Evolutionary conservation across 1,139 yeast genomes (phyloP), one percentile per base, ranked within the genome.

Genomic region (Entelexis sorbosivorans): DNA sequence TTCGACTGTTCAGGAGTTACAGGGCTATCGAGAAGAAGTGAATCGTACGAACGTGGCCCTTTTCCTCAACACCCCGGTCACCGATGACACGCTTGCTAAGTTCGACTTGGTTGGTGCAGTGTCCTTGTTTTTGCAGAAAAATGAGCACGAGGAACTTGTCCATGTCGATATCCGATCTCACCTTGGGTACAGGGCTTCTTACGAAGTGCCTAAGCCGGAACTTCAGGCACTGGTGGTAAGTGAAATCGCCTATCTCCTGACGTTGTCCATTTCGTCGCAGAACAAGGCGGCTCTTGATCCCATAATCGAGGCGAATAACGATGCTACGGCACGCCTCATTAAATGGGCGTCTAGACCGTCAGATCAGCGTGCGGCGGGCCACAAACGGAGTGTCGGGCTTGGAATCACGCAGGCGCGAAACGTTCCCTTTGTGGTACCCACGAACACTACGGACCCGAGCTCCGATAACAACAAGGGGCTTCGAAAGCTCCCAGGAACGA

Each of bases 1-100:
- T 64, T 80, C 84, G 16, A 81, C 95, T 0, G 96, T 95, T 1
- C 96, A 89, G 62, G 93, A 82, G 58, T 60, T 71, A 4, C 65
- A 71, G 1, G 73, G 77, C 1, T 88, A 87, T 61, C 65, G 66
- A 13, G 67, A 67, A 9, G 97, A 89, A 63, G 54, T 57, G 13
- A 61, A 63, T 47, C 60, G 62, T 46, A 59, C 89, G 0, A 81
- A 81, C 1, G 72, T 85, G 57, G 79, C 80, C 0, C 63, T 89
- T 16, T 77, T 83, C 55, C 70, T 88, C 57, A 87, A 86, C 60
- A 71, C 71, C 51, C 64, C 66, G 7, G 68, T 73, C 2, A 63
- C 69, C 19, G 56, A 61, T 20, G 59, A 63, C 0, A 50, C 70
- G 0, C 61, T 81, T 20, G 58, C 63, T 1, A 61, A 66, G 19